phyloP scores from a whole-genome alignment of 805 yeast genomes.

The Trichomonascus vanleenenianus region DNA sequence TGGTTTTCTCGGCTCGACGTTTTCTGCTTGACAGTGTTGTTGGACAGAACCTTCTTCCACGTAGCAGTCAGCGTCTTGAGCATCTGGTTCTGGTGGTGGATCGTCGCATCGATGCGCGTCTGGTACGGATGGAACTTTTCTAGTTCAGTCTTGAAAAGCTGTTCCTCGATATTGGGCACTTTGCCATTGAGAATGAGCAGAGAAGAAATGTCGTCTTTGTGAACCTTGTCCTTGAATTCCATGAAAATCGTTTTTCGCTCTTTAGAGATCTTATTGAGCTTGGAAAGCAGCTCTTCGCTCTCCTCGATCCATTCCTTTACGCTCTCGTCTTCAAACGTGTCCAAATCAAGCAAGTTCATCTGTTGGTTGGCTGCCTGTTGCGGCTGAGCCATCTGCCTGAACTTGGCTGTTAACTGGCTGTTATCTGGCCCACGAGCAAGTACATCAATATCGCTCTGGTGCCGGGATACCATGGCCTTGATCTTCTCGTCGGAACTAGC shows the following conservation, averaged over 20 bases:
- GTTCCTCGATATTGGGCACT: slow-evolving; percentile 47
- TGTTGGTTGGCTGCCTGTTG: not conserved
- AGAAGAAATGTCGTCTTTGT: slow-evolving; percentile 77
- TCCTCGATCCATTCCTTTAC: slow-evolving; percentile 35
- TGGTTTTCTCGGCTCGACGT: slow-evolving; percentile 31
- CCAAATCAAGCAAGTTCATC: slow-evolving; percentile 52
- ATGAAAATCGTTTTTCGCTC: slow-evolving; percentile 56
- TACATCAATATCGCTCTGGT: slow-evolving; percentile 35
- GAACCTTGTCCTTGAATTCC: slow-evolving; percentile 62
- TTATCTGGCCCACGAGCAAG: slow-evolving; percentile 40
- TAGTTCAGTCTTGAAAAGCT: slow-evolving; percentile 60
- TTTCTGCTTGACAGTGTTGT: slow-evolving; percentile 38
- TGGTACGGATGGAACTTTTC: slow-evolving; percentile 67
- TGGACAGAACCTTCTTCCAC: slow-evolving; percentile 41
- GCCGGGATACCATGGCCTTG: slow-evolving; percentile 41
- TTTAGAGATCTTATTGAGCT: slow-evolving; percentile 51
- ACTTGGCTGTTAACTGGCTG: slow-evolving; percentile 32
- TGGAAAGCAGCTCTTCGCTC: slow-evolving; percentile 51
- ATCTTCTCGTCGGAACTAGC: slow-evolving; percentile 46
- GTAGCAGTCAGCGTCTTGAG: slow-evolving; percentile 38
- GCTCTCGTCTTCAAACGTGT: slow-evolving; percentile 35
- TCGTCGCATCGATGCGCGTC: slow-evolving; percentile 56
- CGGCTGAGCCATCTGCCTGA: slow-evolving; percentile 15
- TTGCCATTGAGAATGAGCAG: slow-evolving; percentile 59
- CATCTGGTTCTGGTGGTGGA: slow-evolving; percentile 53